Evolutionary conservation across 768 basidiomycete species (phyloP), one percentile per base, ranked within the genome.

Genomic region (Tephrocybe sp.): DNA sequence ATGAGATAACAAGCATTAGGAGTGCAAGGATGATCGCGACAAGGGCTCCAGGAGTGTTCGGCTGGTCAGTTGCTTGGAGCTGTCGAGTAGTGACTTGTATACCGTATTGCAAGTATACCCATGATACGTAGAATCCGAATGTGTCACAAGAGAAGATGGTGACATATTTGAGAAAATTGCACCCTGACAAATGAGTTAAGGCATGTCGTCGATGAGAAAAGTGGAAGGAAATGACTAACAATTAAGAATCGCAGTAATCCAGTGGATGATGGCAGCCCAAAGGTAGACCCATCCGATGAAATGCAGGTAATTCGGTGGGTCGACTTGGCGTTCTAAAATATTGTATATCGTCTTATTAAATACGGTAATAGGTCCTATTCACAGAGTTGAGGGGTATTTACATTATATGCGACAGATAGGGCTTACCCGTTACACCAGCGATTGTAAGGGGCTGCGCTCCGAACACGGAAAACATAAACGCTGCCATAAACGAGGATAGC

Each of bases 261-360:
- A 92, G 60, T 94, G 88, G 35, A 89, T 67, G 35, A 93, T 87
- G 0, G 91, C 92, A 31, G 80, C 89, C 92, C 92, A 94, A 0
- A 93, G 70, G 64, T 96, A 95, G 0, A 92, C 87, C 93, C 93
- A 95, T 22, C 92, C 92, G 8, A 95, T 78, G 61, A 94, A 94
- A 32, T 87, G 87, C 11, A 93, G 78, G 63, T 94, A 96, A 45
- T 78, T 66, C 1, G 92, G 91, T 5, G 85, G 71, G 52, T 85
- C 73, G 9, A 73, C 58, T 45, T 78, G 75, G 16, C 70, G 71
- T 59, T 77, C 63, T 48, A 91, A 72, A 51, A 94, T 90, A 58
- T 85, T 77, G 65, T 80, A 93, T 39, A 95, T 91, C 2, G 87
- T 92, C 71, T 89, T 91, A 72, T 94, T 95, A 58, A 94, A 85